Evolutionary conservation across 257 asterid genomes (phyloP), one percentile per base, ranked within the genome.

Genomic region (Knoxia roxburghii): DNA sequence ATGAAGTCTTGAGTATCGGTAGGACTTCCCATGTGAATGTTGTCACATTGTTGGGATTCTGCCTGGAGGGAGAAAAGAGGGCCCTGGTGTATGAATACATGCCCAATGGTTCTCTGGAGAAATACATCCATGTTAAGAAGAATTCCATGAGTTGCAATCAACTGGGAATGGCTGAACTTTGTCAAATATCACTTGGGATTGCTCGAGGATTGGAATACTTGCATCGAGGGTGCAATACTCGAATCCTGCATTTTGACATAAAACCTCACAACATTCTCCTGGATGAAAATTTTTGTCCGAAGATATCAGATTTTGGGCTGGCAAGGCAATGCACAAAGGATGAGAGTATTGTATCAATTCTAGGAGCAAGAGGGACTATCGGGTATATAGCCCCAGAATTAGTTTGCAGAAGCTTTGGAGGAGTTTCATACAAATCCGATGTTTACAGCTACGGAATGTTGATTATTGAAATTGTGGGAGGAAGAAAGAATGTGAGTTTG

Each of bases 191-290:
- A 1, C 18, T 72, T 12, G 78, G 76, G 3, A 67, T 75, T 12
- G 83, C 73, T 43, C 75, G 76, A 40, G 83, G 83, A 37, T 61
- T 79, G 39, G 80, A 75, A 46, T 75, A 79, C 35, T 64, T 79
- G 59, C 83, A 75, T 23, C 48, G 27, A 51, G 78, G 78, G 0
- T 75, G 80, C 67, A 68, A 64, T 5, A 70, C 73, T 1, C 39
- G 73, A 10, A 75, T 75, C 18, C 4, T 79, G 56, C 83, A 75
- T 70, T 72, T 79, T 11, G 76, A 79, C 68, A 79, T 79, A 64
- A 78, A 78, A 21, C 80, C 83, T 39, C 83, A 78, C 8, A 78
- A 78, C 35, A 75, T 79, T 37, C 80, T 79, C 41, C 72, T 79
- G 0, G 80, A 68, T 32, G 43, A 68, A 14, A 45, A 68, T 17